Base-by-base conservation (phyloP, 441 rosid genomes). In the Adansonia gregorii region DNA sequence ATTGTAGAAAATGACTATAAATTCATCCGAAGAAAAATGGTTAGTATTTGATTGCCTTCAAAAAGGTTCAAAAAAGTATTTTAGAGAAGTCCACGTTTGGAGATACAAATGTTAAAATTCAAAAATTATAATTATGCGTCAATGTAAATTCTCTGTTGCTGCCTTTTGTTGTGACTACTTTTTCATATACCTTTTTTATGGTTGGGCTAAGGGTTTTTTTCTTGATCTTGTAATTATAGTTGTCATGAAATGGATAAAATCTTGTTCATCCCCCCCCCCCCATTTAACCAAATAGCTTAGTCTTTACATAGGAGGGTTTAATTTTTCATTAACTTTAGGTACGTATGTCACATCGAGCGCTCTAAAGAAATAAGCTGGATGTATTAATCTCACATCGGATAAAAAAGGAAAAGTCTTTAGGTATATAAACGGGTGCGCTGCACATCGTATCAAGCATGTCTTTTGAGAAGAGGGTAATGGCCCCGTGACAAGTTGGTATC, bases 221-320 rank as follows among this genome's bases (percentile, higher is more conserved):
- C 51, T 72, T 54, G 31, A 9, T 27, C 12, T 72, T 71, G 61
- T 31, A 45, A 67, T 67, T 19, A n/a, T 67, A 22, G 20, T 22
- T 48, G 59, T 22, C 12, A 22, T 48, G 41, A 49, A 48, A 69
- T 24, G 59, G 24, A 69, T 48, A 49, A 24, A 31, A 24, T 14
- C 24, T 68, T 68, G 19, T 48, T 49, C 41, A 69, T 69, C 24
- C 15, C 1, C 10, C 0, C 48, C 46, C 17, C 3, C 45, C 43
- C 22, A 22, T 22, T 3, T 49, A 69, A 49, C 58, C 60, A 14
- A 6, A 27, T 68, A 71, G 63, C 74, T 71, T 71, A n/a, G 48
- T 17, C 46, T 52, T 52, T n/a, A 71, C 75, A 72, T 55, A 31
- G 55, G 64, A 4, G 75, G 31, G 75, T 19, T 41, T 55, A 17